Conservation (phyloP, 345 rosid species). For the Hypericum perforatum region DNA sequence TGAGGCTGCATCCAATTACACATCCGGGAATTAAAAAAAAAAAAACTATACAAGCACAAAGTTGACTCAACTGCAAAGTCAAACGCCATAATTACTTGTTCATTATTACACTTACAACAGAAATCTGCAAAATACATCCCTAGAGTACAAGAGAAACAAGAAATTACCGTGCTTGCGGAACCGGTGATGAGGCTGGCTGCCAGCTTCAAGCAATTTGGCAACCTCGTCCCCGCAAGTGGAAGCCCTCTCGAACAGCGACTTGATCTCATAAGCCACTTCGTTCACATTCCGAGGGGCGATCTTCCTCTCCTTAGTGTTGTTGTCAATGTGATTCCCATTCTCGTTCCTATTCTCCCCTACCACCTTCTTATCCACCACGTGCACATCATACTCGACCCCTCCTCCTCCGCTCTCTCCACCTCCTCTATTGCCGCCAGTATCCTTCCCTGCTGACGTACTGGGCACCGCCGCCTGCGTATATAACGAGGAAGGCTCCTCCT, state of each 20-base stretch:
- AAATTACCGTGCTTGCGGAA: constrained; percentile 43
- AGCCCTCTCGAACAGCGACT: constrained; percentile 63
- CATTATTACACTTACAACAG: too few relatives aligned
- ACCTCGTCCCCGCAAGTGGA: constrained; percentile 75
- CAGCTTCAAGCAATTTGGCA: constrained; percentile 78
- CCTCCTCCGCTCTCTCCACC: not conserved
- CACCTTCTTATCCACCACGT: constrained; percentile 78
- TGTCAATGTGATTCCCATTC: constrained; percentile 21
- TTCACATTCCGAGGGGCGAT: constrained; percentile 36
- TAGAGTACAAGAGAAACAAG: too few relatives aligned
- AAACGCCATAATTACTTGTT: too few relatives aligned
- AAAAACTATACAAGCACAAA: not conserved
- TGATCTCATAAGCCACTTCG: constrained; percentile 61
- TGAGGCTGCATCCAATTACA: constrained; percentile 30
- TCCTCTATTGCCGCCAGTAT: not conserved
- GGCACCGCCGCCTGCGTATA: constrained; percentile 22
- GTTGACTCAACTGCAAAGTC: too few relatives aligned
- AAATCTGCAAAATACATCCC: too few relatives aligned
- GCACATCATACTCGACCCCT: constrained; percentile 55
- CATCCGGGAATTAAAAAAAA: constrained; percentile 14
- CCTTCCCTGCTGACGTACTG: constrained; percentile 32
- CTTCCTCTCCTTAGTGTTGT: constrained; percentile 2
- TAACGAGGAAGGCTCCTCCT: constrained; percentile 9
- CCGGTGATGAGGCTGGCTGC: constrained; percentile 62
- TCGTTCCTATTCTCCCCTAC: constrained; percentile 43